phyloP scores from a whole-genome alignment of 345 rosid genomes.

The Mallotus nudiflorus region DNA sequence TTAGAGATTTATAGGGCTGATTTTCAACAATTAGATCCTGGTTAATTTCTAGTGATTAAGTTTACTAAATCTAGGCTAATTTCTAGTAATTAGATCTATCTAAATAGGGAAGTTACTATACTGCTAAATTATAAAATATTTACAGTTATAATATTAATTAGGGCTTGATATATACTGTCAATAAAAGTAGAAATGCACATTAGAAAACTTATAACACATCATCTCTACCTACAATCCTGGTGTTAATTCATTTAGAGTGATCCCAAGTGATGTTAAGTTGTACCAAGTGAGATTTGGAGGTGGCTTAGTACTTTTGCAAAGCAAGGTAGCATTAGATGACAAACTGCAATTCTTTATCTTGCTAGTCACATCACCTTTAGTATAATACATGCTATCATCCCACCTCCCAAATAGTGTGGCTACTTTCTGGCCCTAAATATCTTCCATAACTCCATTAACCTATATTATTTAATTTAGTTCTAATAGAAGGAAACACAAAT shows the following conservation, averaged over 20 bases:
- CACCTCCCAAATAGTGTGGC: constrained; percentile 92
- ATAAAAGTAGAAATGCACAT: constrained; percentile 28
- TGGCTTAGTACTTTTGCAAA: constrained; percentile 82
- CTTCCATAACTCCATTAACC: constrained; percentile 94
- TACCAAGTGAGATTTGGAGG: constrained; percentile 80
- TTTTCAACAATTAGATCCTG: no score
- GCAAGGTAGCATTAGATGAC: constrained; percentile 57
- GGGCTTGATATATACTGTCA: no score
- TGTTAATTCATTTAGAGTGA: constrained; percentile 84
- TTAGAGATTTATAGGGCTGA: no score
- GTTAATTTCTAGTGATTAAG: no score
- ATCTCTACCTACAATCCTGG: constrained; percentile 86
- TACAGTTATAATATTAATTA: no score
- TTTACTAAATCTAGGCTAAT: no score
- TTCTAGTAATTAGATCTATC: no score
- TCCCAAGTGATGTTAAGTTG: constrained; percentile 90
- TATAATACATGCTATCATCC: constrained; percentile 83
- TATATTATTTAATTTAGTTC: constrained; percentile 59
- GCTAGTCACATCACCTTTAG: constrained; percentile 50
- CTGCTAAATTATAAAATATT: no score
- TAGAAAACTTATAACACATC: constrained; percentile 31
- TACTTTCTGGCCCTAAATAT: constrained; percentile 54
- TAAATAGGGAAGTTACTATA: no score
- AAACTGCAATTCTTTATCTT: constrained; percentile 54
- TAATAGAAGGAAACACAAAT: background rate